Conservation (phyloP, 2,329 filamentous ascomycete species). For the Fusarium siculi region DNA sequence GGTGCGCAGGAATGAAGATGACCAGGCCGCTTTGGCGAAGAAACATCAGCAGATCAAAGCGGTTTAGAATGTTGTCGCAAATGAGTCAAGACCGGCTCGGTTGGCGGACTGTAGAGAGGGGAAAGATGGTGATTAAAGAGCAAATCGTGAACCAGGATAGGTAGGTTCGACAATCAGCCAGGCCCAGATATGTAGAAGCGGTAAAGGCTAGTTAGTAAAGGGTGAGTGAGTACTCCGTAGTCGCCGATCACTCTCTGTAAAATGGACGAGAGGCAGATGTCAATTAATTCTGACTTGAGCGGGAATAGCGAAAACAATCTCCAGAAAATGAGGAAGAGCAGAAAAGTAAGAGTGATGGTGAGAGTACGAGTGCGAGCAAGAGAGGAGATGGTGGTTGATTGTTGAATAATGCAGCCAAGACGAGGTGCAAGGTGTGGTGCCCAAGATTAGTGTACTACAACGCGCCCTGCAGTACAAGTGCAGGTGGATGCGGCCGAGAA, state of each 20-base stretch:
- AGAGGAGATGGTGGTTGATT: slow-evolving; percentile 17
- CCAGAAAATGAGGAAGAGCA: slow-evolving; percentile 8
- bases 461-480: background rate
- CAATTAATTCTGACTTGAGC: slow-evolving; percentile 26
- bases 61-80: slow-evolving; percentile 4
- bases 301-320: slow-evolving; percentile 6
- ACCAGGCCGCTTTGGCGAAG: slow-evolving; percentile 28
- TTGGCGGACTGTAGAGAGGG: slow-evolving; percentile 1
- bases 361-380: slow-evolving; percentile 10
- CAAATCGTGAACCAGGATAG: slow-evolving; percentile 25
- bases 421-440: slow-evolving; percentile 19
- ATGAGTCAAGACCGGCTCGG: background rate
- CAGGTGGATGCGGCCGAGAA: slow-evolving; percentile 1
- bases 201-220: slow-evolving; percentile 17
- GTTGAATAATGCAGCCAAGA: slow-evolving; percentile 41
- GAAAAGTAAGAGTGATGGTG: slow-evolving; percentile 18
- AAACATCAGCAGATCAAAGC: background rate
- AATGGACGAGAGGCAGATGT: slow-evolving; percentile 16
- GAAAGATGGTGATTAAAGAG: slow-evolving; percentile 17
- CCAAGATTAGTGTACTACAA: slow-evolving; percentile 9
- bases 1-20: slow-evolving; percentile 27
- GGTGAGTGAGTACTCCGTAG: background rate
- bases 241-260: slow-evolving; percentile 25
- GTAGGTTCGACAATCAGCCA: slow-evolving; percentile 24
- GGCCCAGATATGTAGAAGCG: slow-evolving; percentile 25